Conservation (phyloP, 2,329 filamentous ascomycete genomes). For the Cytospora schulzeri region DNA sequence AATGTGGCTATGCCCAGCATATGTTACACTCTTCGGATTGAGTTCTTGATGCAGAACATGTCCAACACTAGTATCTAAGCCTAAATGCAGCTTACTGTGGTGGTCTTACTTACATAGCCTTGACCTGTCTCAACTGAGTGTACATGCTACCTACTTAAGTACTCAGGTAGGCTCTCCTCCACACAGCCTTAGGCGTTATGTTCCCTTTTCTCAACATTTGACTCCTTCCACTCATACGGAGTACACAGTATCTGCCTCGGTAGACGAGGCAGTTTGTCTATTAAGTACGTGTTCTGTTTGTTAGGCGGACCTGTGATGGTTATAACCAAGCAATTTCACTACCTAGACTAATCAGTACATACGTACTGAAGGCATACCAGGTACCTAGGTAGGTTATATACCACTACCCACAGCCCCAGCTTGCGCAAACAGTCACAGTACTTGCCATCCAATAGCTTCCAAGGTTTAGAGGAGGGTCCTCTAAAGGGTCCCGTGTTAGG, state of each 20-base stretch:
- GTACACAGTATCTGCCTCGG: not conserved
- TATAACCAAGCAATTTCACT: not conserved
- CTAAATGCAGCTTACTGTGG: not conserved
- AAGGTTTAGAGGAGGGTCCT: too few relatives aligned
- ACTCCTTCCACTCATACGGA: not conserved
- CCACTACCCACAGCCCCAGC: not conserved
- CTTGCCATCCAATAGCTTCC: not conserved
- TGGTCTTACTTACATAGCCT: not conserved
- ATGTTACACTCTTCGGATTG: not conserved
- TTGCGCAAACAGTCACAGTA: slow-evolving; percentile 2
- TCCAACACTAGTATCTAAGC: not conserved
- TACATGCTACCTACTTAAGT: not conserved
- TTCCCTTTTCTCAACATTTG: not conserved
- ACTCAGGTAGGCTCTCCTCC: not conserved
- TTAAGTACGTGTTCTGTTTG: not conserved
- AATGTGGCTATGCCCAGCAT: not conserved
- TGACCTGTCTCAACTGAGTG: not conserved
- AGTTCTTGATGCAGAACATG: not conserved
- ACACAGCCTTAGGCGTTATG: not conserved
- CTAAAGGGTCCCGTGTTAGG: not conserved
- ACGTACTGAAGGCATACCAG: too few relatives aligned
- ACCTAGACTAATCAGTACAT: too few relatives aligned
- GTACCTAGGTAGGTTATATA: not conserved
- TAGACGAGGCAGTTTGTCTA: not conserved
- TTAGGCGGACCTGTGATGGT: not conserved